Conservation (phyloP, 2,329 filamentous ascomycete species). For the Drechslerella dactyloides region DNA sequence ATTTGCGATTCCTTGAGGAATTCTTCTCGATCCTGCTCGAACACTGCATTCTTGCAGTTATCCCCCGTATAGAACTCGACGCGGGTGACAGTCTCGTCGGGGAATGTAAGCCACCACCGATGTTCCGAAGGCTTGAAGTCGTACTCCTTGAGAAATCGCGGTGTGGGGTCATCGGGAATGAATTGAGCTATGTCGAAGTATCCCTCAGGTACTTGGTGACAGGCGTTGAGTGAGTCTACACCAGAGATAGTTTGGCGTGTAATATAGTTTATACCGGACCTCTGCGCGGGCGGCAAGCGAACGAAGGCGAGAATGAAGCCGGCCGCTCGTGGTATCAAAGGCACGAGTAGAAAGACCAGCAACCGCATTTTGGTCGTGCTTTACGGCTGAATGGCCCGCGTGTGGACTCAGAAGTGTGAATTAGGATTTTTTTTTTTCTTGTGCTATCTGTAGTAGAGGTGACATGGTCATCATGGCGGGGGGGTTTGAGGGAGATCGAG, state of each 20-base stretch:
- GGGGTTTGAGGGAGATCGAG: too few relatives aligned
- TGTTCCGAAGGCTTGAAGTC: conserved; percentile 18
- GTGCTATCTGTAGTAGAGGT: too few relatives aligned
- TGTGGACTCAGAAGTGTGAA: too few relatives aligned
- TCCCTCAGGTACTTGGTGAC: conserved; percentile 19
- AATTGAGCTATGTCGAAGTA: conserved; percentile 44
- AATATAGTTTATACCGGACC: conserved; percentile 27
- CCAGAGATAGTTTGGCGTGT: conserved; percentile 15
- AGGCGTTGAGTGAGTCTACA: conserved; percentile 14
- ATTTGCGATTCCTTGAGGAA: conserved; percentile 13
- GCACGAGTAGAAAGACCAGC: background rate
- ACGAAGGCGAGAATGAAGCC: conserved; percentile 35
- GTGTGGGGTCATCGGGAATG: conserved; percentile 23
- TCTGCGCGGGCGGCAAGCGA: conserved; percentile 11
- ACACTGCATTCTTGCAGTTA: conserved; percentile 35
- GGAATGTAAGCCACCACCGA: conserved; percentile 22
- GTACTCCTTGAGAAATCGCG: conserved; percentile 3
- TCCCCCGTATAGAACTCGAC: conserved; percentile 40
- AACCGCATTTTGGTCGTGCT: background rate
- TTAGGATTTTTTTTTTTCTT: too few relatives aligned
- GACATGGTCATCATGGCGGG: too few relatives aligned
- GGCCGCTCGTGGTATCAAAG: background rate
- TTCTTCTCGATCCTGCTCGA: conserved; percentile 20
- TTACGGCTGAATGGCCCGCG: background rate
- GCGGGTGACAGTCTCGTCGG: conserved; percentile 10